Evolutionary conservation across 108 stramenopile species (phyloP), one percentile per base, ranked within the genome.

Genomic region (Pseudonitzschia pungens): DNA sequence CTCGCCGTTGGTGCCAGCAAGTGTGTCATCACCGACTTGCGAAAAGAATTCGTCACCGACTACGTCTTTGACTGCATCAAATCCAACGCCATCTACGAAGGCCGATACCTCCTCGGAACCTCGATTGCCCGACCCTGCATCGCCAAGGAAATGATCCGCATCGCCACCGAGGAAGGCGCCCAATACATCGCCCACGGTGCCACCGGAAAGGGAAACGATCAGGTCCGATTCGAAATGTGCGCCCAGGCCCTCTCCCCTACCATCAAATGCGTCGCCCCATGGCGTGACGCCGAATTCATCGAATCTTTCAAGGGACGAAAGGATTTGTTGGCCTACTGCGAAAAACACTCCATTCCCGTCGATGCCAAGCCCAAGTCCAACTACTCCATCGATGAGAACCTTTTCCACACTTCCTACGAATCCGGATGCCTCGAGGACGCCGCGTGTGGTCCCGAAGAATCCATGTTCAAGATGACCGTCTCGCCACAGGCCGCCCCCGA

Each of bases 161-260:
- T 99, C 66, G 98, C 98, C 51, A 77, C 77, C 57, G 89, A 89
- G 67, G 97, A 97, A 81, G 96, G 96, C 4, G 96, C 96, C 16
- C 65, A 66, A 42, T 97, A 85, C 82, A 88, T 99, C 69, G 84
- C 96, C 48, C 99, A 99, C 83, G 99, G 99, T 20, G 97, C 99
- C 69, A 99, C 99, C 63, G 99, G 99, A 60, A 99, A 99, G 93
- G 99, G 99, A 32, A 99, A 99, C 72, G 99, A 99, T 77, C 99
- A 99, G 84, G 99, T 99, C 9, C 95, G 99, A 33, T 99, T 99
- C 74, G 99, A 99, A 86, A 96, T 99, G 96, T 98, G 97, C 82
- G 91, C 92, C n/a, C 97, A 97, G 84, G 97, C 97, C 7, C 69
- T 99, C 58, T 93, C 91, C 71, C 95, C 99, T 20, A 94, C 78